Percentiles rank a stretch among this genome's conserved stretches.
phyloP scores from a whole-genome alignment of 169 alveolate genomes.

The Theileria luwenshuni region DNA sequence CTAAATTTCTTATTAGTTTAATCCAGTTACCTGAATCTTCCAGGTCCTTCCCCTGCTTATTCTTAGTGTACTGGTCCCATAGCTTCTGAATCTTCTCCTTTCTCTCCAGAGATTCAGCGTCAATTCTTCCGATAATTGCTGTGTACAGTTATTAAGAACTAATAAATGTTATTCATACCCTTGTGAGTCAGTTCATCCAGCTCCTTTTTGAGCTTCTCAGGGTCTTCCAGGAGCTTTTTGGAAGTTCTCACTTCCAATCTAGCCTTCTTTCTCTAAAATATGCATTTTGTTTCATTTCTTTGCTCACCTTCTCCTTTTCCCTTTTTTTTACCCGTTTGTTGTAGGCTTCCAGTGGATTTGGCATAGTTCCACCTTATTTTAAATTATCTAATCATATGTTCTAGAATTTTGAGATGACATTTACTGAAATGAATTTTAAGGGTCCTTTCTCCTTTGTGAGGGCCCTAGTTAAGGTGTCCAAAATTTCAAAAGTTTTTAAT shows the following conservation, averaged over 20 bases:
- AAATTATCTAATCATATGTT: no score
- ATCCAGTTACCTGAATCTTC: conserved; percentile 1
- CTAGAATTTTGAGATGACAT: no score
- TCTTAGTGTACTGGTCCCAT: conserved; percentile 44
- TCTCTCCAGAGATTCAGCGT: conserved; percentile 28
- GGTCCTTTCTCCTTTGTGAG: no score
- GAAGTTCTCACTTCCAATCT: conserved; percentile 50
- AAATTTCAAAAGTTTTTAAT: no score
- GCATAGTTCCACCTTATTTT: no score
- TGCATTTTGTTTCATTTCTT: neutral
- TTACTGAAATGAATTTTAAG: no score
- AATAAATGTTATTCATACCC: conserved; percentile 1
- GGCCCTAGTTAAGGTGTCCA: no score
- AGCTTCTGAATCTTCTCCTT: conserved; percentile 59
- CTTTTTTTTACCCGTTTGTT: conserved; percentile 59
- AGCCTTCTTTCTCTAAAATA: conserved; percentile 23
- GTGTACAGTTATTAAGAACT: neutral
- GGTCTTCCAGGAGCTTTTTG: conserved; percentile 56
- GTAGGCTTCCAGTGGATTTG: conserved; percentile 58
- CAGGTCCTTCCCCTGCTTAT: conserved; percentile 1
- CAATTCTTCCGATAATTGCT: conserved; percentile 66
- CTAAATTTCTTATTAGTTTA: neutral
- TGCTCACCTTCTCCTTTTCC: conserved; percentile 65
- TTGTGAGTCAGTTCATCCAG: conserved; percentile 64
- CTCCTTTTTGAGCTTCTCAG: conserved; percentile 65